Percentiles rank a stretch among this genome's conserved stretches.
phyloP scores from a whole-genome alignment of 2,329 filamentous ascomycete genomes.

The Beauveria bassiana region DNA sequence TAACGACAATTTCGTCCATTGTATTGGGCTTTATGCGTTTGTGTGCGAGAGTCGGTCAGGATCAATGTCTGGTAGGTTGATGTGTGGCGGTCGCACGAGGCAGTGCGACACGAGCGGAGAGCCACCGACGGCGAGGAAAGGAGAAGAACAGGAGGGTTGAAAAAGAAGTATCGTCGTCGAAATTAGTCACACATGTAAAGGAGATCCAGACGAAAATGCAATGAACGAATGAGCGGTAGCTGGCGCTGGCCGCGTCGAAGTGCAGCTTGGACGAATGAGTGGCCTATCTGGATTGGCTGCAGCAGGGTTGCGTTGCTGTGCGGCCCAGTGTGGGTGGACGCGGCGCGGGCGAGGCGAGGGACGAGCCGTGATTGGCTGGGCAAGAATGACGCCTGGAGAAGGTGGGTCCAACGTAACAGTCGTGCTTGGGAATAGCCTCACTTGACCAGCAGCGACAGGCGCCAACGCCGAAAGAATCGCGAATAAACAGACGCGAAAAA shows the following conservation, averaged over 20 bases:
- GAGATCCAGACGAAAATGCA: background rate
- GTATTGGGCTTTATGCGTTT: constrained; percentile 24
- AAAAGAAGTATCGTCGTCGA: background rate
- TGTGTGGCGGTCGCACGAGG: constrained; percentile 4
- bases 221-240: background rate
- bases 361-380: constrained; percentile 15
- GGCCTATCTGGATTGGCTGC: background rate
- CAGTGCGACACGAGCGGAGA: background rate
- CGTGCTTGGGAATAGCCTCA: constrained; percentile 34
- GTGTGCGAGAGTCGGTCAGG: background rate
- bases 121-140: background rate
- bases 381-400: constrained; percentile 11
- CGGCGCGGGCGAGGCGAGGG: constrained; percentile 4
- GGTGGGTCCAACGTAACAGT: constrained; percentile 14
- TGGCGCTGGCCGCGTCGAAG: background rate
- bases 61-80: constrained; percentile 14
- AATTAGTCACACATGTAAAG: background rate
- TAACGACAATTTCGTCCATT: constrained; percentile 44
- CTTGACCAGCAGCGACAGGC: constrained; percentile 16
- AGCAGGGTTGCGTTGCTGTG: constrained; percentile 1
- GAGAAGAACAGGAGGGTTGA: too few relatives aligned
- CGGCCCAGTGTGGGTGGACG: background rate
- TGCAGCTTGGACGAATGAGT: background rate
- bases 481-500: constrained; percentile 16
- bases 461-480: constrained; percentile 2